Conservation (phyloP, 2,329 filamentous ascomycete genomes). For the Xylariaceae sp. region DNA sequence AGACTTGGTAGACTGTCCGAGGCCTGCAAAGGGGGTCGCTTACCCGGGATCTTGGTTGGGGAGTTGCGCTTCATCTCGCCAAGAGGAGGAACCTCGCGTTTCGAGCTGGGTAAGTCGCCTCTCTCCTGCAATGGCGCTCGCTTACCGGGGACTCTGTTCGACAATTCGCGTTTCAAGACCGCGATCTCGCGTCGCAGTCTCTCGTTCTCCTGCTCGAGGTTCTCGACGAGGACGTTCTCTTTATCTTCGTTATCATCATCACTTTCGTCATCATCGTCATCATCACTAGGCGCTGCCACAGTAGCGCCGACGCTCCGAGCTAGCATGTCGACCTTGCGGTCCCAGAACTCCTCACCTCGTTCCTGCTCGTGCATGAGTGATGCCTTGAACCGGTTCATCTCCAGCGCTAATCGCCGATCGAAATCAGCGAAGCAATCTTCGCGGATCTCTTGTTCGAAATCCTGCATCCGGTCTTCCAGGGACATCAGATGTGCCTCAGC, state of each 20-base stretch:
- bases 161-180: constrained; percentile 61
- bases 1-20: no score
- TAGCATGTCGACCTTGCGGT: constrained; percentile 77
- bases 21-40: no score
- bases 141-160: constrained; percentile 58
- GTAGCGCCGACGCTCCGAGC: constrained; percentile 50
- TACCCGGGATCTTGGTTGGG: no score
- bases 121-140: constrained; percentile 51
- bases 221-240: constrained; percentile 57
- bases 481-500: constrained; percentile 69
- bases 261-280: constrained; percentile 42
- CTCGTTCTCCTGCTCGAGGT: constrained; percentile 67
- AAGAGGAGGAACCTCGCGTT: constrained; percentile 34
- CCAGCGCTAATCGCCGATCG: constrained; percentile 67
- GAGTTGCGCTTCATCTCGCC: constrained; percentile 25
- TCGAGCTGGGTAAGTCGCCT: constrained; percentile 37
- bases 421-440: constrained; percentile 88
- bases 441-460: constrained; percentile 75
- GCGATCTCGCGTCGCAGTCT: constrained; percentile 60
- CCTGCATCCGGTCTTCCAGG: constrained; percentile 59
- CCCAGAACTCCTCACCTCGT: constrained; percentile 75
- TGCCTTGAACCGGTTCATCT: constrained; percentile 75
- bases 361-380: constrained; percentile 75
- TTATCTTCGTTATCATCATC: constrained; percentile 49
- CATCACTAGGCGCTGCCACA: constrained; percentile 35